Evolutionary conservation across 2,329 filamentous ascomycete species (phyloP).

Genomic region (Pseudogymnoascus sp.): DNA sequence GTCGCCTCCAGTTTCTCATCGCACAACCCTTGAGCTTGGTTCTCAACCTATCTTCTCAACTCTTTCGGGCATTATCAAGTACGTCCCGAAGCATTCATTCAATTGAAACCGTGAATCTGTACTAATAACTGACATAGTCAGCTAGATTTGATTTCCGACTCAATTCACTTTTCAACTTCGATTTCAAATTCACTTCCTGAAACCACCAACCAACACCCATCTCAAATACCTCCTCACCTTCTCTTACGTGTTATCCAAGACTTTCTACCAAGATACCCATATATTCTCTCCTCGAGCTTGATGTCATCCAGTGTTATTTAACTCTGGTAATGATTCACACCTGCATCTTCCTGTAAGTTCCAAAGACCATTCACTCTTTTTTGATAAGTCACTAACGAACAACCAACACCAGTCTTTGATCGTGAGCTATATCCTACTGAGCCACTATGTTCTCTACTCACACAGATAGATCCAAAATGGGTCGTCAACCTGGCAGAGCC

Average conservation of each 20-base stretch:
- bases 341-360: background rate
- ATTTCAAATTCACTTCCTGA: background rate
- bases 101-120: background rate
- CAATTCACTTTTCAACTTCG: background rate
- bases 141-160: background rate
- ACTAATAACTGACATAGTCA: background rate
- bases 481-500: background rate
- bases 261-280: background rate
- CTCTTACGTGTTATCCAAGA: background rate
- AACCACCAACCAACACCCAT: background rate
- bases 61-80: background rate
- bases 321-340: background rate
- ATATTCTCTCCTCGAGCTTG: background rate
- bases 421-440: background rate
- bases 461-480: background rate
- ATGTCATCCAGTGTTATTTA: background rate
- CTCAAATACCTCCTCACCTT: background rate
- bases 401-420: background rate
- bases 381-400: background rate
- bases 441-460: background rate
- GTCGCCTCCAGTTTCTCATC: background rate
- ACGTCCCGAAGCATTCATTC: background rate
- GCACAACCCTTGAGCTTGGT: background rate
- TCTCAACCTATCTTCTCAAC: background rate
- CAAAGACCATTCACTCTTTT: background rate